Evolutionary conservation across 2,329 filamentous ascomycete genomes (phyloP).

Genomic region (Sclerotinia minor): DNA sequence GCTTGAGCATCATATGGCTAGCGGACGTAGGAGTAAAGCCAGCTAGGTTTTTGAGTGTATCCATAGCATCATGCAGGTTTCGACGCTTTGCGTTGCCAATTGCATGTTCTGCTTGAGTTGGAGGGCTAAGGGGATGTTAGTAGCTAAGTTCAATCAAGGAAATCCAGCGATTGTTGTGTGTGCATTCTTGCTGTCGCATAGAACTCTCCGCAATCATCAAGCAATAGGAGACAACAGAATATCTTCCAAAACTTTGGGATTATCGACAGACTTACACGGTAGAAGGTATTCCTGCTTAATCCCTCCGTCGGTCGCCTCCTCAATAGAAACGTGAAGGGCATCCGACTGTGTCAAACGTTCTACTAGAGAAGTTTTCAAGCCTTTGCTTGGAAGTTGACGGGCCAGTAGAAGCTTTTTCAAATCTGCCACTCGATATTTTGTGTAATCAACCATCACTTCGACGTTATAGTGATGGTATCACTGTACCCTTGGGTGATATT

Average conservation of each 20-base stretch:
- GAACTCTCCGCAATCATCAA: background rate
- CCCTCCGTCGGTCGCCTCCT: background rate
- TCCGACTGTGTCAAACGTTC: conserved; percentile 14
- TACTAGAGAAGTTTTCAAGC: background rate
- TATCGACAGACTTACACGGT: background rate
- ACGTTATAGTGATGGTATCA: background rate
- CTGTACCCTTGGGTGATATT: background rate
- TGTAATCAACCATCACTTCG: conserved; percentile 13
- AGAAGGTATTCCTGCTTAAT: background rate
- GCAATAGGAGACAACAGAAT: background rate
- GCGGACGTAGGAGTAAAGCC: background rate
- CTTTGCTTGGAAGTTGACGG: background rate
- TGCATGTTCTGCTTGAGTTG: background rate
- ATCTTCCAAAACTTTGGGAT: background rate
- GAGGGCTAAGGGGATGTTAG: background rate
- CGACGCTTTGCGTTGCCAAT: background rate
- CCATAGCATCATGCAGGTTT: background rate
- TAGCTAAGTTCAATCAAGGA: background rate
- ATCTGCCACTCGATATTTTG: conserved; percentile 6
- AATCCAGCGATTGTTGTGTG: background rate
- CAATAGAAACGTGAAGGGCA: background rate
- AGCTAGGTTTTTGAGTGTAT: background rate
- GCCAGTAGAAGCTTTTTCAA: conserved; percentile 5
- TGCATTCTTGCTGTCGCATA: background rate
- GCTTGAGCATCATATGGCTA: background rate